These are phyloP conservation scores for Pythium aquatile DNA, from an alignment of 352 stramenopile species.

Conservation along the genomic window DNA sequence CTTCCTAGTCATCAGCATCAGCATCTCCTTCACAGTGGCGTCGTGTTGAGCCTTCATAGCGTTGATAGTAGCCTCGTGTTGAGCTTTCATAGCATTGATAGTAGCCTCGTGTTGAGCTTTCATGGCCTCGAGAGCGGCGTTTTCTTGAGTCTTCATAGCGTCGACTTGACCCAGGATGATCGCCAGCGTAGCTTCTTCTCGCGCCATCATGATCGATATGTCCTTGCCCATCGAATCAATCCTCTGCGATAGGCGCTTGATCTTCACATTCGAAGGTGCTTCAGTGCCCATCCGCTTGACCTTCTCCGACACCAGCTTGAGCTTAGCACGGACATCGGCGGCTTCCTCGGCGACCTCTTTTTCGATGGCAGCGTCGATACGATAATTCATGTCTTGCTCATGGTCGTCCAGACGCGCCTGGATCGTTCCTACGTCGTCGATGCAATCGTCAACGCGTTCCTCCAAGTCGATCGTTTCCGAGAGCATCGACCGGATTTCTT, in stretches of 20 bases:
- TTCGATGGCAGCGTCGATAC: too few species aligned
- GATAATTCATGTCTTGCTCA: neutral
- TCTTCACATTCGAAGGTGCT: neutral
- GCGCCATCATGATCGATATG: neutral
- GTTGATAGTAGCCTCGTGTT: neutral
- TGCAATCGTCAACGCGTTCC: neutral
- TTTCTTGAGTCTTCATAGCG: too few species aligned
- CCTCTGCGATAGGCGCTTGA: neutral
- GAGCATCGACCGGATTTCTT: neutral
- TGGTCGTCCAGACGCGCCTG: neutral
- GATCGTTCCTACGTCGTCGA: neutral
- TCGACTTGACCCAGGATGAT: too few species aligned
- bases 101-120: conserved; percentile 3
- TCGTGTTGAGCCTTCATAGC: too few species aligned
- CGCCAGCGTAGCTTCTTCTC: conserved; percentile 4
- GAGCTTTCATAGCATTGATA: neutral
- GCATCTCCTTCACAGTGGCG: too few species aligned
- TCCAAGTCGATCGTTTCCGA: neutral
- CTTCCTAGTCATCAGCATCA: too few species aligned
- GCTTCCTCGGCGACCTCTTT: conserved; percentile 1
- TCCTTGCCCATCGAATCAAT: conserved; percentile 6
- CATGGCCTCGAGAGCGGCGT: too few species aligned
- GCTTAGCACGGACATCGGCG: too few species aligned
- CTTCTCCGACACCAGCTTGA: neutral
- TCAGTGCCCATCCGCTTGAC: neutral